Base-by-base conservation (phyloP, 2,329 filamentous ascomycete genomes). In the Fusarium pilosicola region DNA sequence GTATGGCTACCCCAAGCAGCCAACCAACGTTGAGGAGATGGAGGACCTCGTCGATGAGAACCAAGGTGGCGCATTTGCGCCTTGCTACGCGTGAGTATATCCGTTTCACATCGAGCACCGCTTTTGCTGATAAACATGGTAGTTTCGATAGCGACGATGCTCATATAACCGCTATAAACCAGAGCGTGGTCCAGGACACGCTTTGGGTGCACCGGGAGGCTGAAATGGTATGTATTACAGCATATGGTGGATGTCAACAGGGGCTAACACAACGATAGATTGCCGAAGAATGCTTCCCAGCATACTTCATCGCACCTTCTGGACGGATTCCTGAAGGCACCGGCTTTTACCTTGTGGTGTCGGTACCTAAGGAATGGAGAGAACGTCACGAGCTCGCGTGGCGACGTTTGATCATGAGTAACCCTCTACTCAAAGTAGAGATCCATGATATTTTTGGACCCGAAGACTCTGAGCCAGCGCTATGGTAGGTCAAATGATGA, bases 161-260 rank as follows among this genome's bases (percentile, higher is more conserved):
- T 0, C 70, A 71, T 3, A 3, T 73, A 17, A 59, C 73, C 5
- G 59, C 39, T 1, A 28, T 65, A 22, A 65, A 41, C 13, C 67
- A 73, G 42, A 48, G 58, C 10, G 22, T 38, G 6, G 36, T 69
- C 10, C 73, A 73, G n/a, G 73, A 74, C 42, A 15, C 57, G 3
- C 12, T 73, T 7, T 74, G 70, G 73, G 20, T 74, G 3, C 26
- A 69, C 17, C 28, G 22, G 6, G 46, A 39, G 39, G 44, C 57
- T 9, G 20, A 49, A 2, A 4, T 7, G 6, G 57, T 60, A 49
- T 26, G 36, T 41, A 38, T 8, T 26, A 30, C 15, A 20, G 26
- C 13, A 8, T 38, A 20, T 4, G 3, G 8, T 28, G 13, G 7
- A 26, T n/a, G 3, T 17, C 6, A n/a, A 28, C 5, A 18, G 11